Evolutionary conservation across 2,329 filamentous ascomycete genomes (phyloP), one percentile per base, ranked within the genome.

Genomic region (Ophiostoma australiae): DNA sequence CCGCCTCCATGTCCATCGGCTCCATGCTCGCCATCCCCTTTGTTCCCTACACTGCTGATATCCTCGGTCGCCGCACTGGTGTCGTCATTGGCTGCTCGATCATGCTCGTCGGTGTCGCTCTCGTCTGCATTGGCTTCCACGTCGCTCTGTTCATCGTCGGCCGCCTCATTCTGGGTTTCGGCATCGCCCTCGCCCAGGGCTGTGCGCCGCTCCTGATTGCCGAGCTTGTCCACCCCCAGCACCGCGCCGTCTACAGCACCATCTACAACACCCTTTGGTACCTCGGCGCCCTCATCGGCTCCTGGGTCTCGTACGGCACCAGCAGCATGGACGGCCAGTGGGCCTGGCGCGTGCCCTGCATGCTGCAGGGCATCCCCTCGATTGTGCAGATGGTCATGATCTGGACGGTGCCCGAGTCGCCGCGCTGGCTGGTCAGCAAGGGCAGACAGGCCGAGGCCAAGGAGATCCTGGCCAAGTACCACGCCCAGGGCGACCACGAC

Each of bases 261-360:
- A 82, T 95, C 4, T 91, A 94, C 78, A 91, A 94, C 76, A 93
- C 94, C 77, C 94, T 94, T 91, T 78, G 94, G 69, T 91, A 91
- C 1, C 86, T 94, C 37, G 92, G 92, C 72, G 82, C 90, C n/a
- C 84, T 95, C 1, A 81, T 89, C 20, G 91, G 92, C 0, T 84
- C 88, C 0, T 93, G 91, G 91, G 87, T 91, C 67, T 88, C 87
- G 0, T 94, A 89, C 73, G 91, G 89, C 65, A 81, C 80, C n/a
- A 81, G 76, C 66, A 37, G 58, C 27, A 63, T 77, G 73, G 80
- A 81, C 11, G 75, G 73, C 3, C 69, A 76, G 6, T 74, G 76
- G 70, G 71, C 77, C 6, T 74, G 76, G 70, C 77, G 79, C 3
- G 77, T 80, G 55, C 79, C 86, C 0, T 84, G 88, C 72, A 70